Evolutionary conservation across 164 flowering plant genomes (phyloP).

Genomic region (Liquidambar formosana): DNA sequence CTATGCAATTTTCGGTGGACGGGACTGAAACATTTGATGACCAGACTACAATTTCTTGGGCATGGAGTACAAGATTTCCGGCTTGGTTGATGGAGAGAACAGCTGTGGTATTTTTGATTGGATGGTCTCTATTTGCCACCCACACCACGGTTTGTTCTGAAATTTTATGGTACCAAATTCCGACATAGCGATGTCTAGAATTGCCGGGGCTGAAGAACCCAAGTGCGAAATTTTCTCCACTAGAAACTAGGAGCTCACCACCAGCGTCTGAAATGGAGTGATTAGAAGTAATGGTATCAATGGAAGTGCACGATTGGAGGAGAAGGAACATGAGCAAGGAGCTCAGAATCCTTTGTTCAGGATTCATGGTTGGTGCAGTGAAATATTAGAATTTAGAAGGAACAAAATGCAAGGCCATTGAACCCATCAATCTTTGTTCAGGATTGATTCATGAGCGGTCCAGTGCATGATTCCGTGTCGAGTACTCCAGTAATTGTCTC

Average conservation of each 20-base stretch:
- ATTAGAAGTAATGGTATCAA: constrained; percentile 15
- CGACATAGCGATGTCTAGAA: constrained; percentile 33
- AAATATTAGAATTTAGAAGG: too few relatives aligned
- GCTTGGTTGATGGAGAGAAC: constrained; percentile 19
- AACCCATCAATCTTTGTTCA: too few relatives aligned
- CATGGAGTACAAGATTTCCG: constrained; percentile 30
- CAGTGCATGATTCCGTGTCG: too few relatives aligned
- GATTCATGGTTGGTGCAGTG: too few relatives aligned
- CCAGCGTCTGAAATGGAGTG: constrained; percentile 20
- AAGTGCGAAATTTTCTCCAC: constrained; percentile 25
- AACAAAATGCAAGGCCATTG: too few relatives aligned
- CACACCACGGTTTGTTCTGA: constrained; percentile 34
- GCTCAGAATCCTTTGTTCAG: too few relatives aligned
- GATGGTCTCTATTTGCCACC: constrained; percentile 58
- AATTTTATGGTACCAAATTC: constrained; percentile 43
- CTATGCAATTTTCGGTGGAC: constrained; percentile 1
- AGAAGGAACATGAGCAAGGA: neutral
- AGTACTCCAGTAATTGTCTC: too few relatives aligned
- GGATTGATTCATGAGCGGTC: too few relatives aligned
- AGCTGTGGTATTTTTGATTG: constrained; percentile 39
- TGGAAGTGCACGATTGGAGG: neutral
- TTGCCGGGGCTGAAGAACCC: constrained; percentile 50
- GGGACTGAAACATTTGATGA: constrained; percentile 21
- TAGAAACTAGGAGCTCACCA: constrained; percentile 31
- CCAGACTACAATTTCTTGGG: constrained; percentile 21